Evolutionary conservation across 768 basidiomycete species (phyloP).

Genomic region (Hypsizygus marmoreus): DNA sequence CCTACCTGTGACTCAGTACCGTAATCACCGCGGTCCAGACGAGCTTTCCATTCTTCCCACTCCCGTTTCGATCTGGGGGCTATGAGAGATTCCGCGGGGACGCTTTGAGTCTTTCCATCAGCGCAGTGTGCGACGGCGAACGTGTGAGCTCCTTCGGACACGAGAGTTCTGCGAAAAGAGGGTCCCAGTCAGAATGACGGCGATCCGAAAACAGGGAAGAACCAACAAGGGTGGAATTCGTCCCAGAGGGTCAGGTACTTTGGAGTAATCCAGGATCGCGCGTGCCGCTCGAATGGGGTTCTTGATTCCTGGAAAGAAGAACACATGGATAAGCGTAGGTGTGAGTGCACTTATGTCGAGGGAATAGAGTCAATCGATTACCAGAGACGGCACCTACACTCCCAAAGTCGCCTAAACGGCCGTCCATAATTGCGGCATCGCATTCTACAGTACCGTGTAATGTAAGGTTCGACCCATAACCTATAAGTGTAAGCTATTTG

Average conservation of each 20-base stretch:
- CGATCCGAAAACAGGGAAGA: not conserved
- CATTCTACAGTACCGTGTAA: constrained; percentile 77
- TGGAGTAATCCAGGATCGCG: constrained; percentile 55
- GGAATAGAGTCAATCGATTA: constrained; percentile 21
- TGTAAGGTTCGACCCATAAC: constrained; percentile 79
- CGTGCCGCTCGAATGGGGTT: constrained; percentile 70
- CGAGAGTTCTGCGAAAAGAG: constrained; percentile 49
- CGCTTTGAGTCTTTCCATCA: constrained; percentile 27
- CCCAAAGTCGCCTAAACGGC: constrained; percentile 49
- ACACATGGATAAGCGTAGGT: not conserved
- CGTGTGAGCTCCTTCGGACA: constrained; percentile 56
- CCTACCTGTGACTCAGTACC: constrained; percentile 1
- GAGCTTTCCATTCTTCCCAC: constrained; percentile 64
- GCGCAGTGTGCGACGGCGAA: constrained; percentile 44
- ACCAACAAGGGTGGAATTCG: constrained; percentile 72
- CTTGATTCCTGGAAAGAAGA: constrained; percentile 51
- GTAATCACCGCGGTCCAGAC: constrained; percentile 30
- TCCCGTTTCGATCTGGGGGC: constrained; percentile 47
- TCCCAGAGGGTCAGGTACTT: constrained; percentile 50
- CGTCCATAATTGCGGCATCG: constrained; percentile 76
- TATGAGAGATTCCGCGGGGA: constrained; percentile 49
- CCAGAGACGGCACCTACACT: constrained; percentile 76
- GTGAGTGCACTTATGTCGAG: not conserved
- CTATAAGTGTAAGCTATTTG: constrained; percentile 42
- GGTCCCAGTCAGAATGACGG: not conserved